A percentile compares a stretch with the other conserved stretches of the same genome.
These are phyloP conservation scores for Monosporozyma aerobia DNA, from an alignment of 805 yeast species.

Conservation along the genomic window DNA sequence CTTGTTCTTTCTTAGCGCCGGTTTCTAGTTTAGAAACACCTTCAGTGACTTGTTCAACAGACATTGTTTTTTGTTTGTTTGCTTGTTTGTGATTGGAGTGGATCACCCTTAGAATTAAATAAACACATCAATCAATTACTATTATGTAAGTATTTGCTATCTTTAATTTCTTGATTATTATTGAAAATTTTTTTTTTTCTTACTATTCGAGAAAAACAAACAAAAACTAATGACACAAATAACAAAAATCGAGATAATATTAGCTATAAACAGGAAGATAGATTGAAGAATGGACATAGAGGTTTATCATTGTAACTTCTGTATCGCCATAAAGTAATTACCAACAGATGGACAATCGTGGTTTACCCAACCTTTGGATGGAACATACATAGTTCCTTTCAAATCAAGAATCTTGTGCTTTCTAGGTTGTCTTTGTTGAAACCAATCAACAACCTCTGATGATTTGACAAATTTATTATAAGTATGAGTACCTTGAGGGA, in stretches of 20 bases:
- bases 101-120: background rate
- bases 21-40: conserved; percentile 14
- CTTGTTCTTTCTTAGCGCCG: conserved; percentile 37
- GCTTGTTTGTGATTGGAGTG: background rate
- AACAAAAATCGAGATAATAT: background rate
- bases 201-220: background rate
- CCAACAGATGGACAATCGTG: conserved; percentile 56
- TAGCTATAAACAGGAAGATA: background rate
- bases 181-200: background rate
- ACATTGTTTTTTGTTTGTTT: background rate
- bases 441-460: conserved; percentile 60
- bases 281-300: background rate
- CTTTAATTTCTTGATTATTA: background rate
- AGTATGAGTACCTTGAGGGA: conserved; percentile 90
- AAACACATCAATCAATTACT: background rate
- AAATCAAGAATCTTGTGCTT: conserved; percentile 52
- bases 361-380: conserved; percentile 77
- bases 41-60: conserved; percentile 15
- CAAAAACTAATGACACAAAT: background rate
- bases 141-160: background rate
- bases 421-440: conserved; percentile 34
- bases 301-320: conserved; percentile 29
- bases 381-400: conserved; percentile 77
- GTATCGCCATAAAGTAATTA: conserved; percentile 85
- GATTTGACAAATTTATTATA: conserved; percentile 77